A percentile compares a stretch with the other conserved stretches of the same genome.
Conservation (phyloP, 257 asterid species). For the Mitragyna speciosa region DNA sequence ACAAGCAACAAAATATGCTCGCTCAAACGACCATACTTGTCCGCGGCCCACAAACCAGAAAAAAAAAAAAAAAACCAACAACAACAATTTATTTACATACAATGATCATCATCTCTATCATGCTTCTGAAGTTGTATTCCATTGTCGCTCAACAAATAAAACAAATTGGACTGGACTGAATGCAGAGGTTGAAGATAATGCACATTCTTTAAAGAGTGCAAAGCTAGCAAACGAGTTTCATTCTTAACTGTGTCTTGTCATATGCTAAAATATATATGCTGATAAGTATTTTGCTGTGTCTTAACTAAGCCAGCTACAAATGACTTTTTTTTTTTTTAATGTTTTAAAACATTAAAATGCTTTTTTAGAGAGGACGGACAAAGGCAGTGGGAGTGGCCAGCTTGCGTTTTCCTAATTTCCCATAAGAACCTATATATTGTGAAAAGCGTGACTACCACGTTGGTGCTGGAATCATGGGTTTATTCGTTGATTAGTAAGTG, state of each 20-base stretch:
- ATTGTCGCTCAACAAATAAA: neutral
- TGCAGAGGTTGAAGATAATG: neutral
- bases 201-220: neutral
- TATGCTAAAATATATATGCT: neutral
- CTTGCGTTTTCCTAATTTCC: neutral
- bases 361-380: neutral
- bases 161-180: neutral
- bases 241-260: neutral
- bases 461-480: conserved; percentile 44
- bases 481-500: conserved; percentile 54
- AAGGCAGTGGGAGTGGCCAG: neutral
- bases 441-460: neutral
- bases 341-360: no score
- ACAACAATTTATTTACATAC: no score
- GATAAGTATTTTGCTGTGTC: neutral
- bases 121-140: neutral
- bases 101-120: neutral
- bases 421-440: neutral
- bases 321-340: no score
- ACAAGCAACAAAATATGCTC: conserved; percentile 56
- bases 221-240: neutral
- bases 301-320: neutral
- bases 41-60: neutral
- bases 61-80: no score
- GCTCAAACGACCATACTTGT: conserved; percentile 21